phyloP scores from a whole-genome alignment of 2,329 filamentous ascomycete species.

The Coccinonectria pachysandricola region DNA sequence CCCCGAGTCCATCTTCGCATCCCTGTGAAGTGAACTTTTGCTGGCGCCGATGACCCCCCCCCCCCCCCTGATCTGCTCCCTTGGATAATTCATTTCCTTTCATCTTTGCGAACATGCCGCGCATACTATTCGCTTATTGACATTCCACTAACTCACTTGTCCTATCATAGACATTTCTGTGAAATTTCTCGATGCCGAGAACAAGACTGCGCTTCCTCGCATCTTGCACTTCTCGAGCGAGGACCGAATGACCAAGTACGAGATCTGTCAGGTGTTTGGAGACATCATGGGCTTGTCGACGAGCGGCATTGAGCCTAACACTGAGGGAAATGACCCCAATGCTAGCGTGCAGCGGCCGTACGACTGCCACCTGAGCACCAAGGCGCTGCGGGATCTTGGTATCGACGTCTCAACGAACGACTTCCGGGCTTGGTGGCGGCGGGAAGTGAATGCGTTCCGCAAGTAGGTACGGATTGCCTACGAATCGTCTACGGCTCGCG shows the following conservation, averaged over 20 bases:
- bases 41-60: too few species aligned
- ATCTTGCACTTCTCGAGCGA: constrained; percentile 82
- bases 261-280: constrained; percentile 70
- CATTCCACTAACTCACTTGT: background rate
- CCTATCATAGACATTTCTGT: constrained; percentile 50
- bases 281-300: constrained; percentile 69
- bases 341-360: constrained; percentile 69
- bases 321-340: constrained; percentile 61
- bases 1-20: too few species aligned
- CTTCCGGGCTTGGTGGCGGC: constrained; percentile 74
- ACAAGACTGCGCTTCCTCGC: constrained; percentile 47
- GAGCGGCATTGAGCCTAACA: constrained; percentile 57
- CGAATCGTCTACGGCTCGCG: too few species aligned
- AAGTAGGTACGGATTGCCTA: too few species aligned
- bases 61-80: constrained; percentile 6
- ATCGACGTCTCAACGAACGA: constrained; percentile 66
- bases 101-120: background rate
- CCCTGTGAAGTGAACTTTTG: too few species aligned
- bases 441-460: constrained; percentile 49
- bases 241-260: constrained; percentile 79
- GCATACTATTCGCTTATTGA: background rate
- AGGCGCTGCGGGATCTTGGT: constrained; percentile 58
- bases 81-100: constrained; percentile 2
- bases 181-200: constrained; percentile 50
- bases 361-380: constrained; percentile 78